Evolutionary conservation across 441 rosid species (phyloP), one percentile per base, ranked within the genome.

Genomic region (Melastoma candidum): DNA sequence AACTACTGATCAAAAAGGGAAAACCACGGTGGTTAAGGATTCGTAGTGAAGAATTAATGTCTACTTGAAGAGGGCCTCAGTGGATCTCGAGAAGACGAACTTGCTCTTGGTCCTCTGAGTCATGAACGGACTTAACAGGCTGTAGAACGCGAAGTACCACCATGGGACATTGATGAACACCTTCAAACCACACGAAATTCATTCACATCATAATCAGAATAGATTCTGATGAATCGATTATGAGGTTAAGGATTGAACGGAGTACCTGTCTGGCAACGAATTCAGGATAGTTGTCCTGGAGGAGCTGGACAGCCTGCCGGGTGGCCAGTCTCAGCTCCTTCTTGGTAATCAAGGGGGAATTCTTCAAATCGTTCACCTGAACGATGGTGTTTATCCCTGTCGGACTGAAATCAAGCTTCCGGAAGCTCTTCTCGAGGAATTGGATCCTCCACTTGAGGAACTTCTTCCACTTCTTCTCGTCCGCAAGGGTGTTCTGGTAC

Each of bases 251-350:
- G 1, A 2, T 62, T 1, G 7, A 29, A 29, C 5, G 36, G 36
- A 29, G 7, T 63, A 90, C 96, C 90, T 90, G 96, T 60, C 87
- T 90, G 63, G 94, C 82, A 10, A 87, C 95, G 59, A 85, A 83
- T 70, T 90, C 96, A 4, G 96, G 96, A 63, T 87, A 90, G 76
- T 90, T 90, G 51, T 90, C 96, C 57, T 90, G 98, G 71, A 90
- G 95, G 60, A 87, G 68, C n/a, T 73, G 85, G 32, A 90, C 78
- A 47, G 96, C 96, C 69, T 85, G 93, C 11, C 70, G 79, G 26
- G 96, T 90, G 10, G 96, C 93, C 66, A 75, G 22, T 54, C 96
- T 71, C 25, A 85, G 90, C 70, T 87, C 98, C 12, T 75, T 67
- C 56, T 80, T 83, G 5, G 72, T 76, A 43, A 87, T 90, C 52